phyloP scores from a whole-genome alignment of 139 green algal genomes.

The Volvox reticuliferus region DNA sequence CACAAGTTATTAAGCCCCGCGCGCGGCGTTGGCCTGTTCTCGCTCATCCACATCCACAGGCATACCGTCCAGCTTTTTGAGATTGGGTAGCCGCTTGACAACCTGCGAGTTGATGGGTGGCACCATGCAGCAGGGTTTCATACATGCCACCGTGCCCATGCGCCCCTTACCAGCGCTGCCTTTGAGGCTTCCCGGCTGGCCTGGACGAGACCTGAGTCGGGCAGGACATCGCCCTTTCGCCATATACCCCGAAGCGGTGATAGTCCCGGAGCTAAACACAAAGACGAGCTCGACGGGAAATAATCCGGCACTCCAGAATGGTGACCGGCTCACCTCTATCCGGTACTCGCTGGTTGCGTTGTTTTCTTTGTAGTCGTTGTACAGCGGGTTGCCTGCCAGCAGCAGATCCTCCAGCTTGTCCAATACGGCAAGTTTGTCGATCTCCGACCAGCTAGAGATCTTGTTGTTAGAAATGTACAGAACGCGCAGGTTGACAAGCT shows the following conservation, averaged over 20 bases:
- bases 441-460: constrained; percentile 72
- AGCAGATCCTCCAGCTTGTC: constrained; percentile 89
- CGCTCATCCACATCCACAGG: constrained; percentile 89
- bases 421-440: constrained; percentile 80
- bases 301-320: too few relatives aligned
- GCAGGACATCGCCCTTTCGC: too few relatives aligned
- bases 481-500: constrained; percentile 84
- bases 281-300: too few relatives aligned
- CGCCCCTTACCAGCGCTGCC: too few relatives aligned
- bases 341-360: constrained; percentile 78
- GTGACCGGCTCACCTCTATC: constrained; percentile 74
- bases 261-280: too few relatives aligned
- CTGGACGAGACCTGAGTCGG: too few relatives aligned
- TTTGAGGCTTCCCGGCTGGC: too few relatives aligned
- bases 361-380: constrained; percentile 81
- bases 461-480: constrained; percentile 95
- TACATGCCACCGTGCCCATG: too few relatives aligned
- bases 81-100: constrained; percentile 84
- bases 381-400: constrained; percentile 90
- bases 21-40: constrained; percentile 70
- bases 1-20: constrained; percentile 5
- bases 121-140: too few relatives aligned
- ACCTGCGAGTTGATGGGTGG: constrained; percentile 65
- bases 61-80: constrained; percentile 95
- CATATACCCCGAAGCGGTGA: too few relatives aligned